phyloP scores from a whole-genome alignment of 164 flowering plant species.

The Protea cynaroides region DNA sequence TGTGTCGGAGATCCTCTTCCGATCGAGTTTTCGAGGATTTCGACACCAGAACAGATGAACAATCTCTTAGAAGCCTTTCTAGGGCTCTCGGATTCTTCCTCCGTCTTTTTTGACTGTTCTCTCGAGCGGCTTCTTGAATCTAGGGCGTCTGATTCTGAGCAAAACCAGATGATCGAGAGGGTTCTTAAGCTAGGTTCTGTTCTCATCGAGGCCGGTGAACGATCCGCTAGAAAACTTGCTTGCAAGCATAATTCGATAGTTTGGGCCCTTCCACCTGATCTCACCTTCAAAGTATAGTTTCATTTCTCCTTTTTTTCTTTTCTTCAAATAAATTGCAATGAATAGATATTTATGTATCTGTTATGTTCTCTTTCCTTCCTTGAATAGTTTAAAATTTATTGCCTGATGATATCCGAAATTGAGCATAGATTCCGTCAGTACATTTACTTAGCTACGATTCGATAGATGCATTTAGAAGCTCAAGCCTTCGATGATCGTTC shows the following conservation, averaged over 20 bases:
- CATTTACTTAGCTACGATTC: too few relatives aligned
- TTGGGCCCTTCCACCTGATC: constrained; percentile 82
- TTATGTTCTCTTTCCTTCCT: too few relatives aligned
- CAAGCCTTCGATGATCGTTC: too few relatives aligned
- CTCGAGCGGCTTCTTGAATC: constrained; percentile 64
- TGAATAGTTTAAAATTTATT: neutral
- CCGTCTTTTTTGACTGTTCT: constrained; percentile 42
- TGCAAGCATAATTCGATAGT: constrained; percentile 52
- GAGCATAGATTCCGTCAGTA: too few relatives aligned
- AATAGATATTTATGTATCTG: neutral
- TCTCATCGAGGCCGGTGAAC: constrained; percentile 54
- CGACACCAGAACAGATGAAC: constrained; percentile 25
- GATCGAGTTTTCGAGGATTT: constrained; percentile 4
- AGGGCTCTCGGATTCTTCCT: constrained; percentile 36
- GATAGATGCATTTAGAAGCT: too few relatives aligned
- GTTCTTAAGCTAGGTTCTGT: constrained; percentile 47
- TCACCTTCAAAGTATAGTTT: constrained; percentile 61
- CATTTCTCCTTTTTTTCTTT: neutral
- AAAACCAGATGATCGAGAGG: constrained; percentile 43
- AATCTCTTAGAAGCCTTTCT: constrained; percentile 43
- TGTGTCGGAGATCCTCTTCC: constrained; percentile 15
- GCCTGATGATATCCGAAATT: too few relatives aligned
- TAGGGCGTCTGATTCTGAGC: constrained; percentile 38
- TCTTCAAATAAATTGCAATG: neutral
- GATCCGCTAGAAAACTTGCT: constrained; percentile 55